phyloP scores from a whole-genome alignment of 2,329 filamentous ascomycete species.

The Beauveria scarabaeidicola region DNA sequence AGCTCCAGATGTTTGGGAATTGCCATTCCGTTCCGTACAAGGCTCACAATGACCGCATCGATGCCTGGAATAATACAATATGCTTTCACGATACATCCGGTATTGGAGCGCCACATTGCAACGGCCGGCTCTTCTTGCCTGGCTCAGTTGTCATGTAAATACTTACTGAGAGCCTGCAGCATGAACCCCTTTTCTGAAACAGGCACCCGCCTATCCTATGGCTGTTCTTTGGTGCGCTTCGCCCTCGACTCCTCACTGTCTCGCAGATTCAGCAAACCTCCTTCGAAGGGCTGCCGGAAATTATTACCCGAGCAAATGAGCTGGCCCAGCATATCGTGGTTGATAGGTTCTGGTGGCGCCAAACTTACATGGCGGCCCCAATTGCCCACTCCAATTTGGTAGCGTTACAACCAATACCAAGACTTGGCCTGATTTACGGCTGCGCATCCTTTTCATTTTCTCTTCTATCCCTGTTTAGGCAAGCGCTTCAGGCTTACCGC shows the following conservation, averaged over 20 bases:
- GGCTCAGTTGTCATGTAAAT: too few species aligned
- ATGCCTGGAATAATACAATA: too few species aligned
- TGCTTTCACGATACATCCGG: too few species aligned
- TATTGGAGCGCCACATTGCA: too few species aligned
- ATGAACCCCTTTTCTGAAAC: slow-evolving; percentile 5
- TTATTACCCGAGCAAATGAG: slow-evolving; percentile 5
- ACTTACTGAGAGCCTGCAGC: background rate
- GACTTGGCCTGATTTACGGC: slow-evolving; percentile 10
- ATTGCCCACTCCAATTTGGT: slow-evolving; percentile 8
- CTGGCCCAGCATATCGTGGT: background rate
- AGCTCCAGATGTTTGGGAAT: too few species aligned
- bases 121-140: too few species aligned
- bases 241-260: background rate
- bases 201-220: background rate
- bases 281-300: background rate
- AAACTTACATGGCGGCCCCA: background rate
- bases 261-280: background rate
- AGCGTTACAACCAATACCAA: background rate
- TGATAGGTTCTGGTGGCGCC: slow-evolving; percentile 1
- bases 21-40: too few species aligned
- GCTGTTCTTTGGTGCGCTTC: background rate
- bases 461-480: background rate
- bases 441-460: background rate
- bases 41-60: too few species aligned
- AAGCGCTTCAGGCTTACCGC: background rate